Base-by-base conservation (phyloP, 106 monocot species). In the Ottelia alismoides region DNA sequence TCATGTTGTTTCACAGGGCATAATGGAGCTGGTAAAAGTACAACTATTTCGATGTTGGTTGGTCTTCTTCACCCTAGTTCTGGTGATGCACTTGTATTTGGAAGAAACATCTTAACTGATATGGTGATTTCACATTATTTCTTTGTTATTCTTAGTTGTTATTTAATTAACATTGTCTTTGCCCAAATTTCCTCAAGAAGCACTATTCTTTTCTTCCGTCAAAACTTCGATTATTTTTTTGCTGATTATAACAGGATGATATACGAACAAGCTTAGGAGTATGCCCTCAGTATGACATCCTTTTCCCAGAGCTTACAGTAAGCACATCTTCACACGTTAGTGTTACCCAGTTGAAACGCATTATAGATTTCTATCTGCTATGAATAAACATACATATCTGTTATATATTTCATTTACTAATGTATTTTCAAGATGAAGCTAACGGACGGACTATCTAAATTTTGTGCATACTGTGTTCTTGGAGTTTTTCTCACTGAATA, bases 11-110 rank as follows among this genome's bases (percentile, higher is more conserved):
- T 70, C 70, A 21, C 51, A 92, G 91, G 91, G n/a, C 85, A 92
- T 49, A 92, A 92, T 85, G 91, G 91, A 65, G 91, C 91, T 70
- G 91, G 91, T 55, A 92, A 92, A 71, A 92, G 91, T 63, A 85
- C 91, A 23, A 85, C 91, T 28, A 92, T 92, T 68, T 82, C 91
- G 31, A 85, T 92, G 85, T 70, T 92, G 44, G 78, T 81, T 67
- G 91, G 91, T 53, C 81, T 92, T 65, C 72, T 82, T 67, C 70
- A 78, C 70, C 91, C 91, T 35, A 85, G 81, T 52, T 92, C 73
- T 59, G 91, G 91, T 12, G 91, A 92, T 76, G 91, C 84, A 25
- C 44, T 82, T 51, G 66, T 92, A 0, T 85, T 78, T 73, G 91
- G 78, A 32, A 85, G 75, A 64, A 92, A 73, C 56, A 92, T 92